Conservation (phyloP, 2,329 filamentous ascomycete genomes). For the Trichoderma sp. region DNA sequence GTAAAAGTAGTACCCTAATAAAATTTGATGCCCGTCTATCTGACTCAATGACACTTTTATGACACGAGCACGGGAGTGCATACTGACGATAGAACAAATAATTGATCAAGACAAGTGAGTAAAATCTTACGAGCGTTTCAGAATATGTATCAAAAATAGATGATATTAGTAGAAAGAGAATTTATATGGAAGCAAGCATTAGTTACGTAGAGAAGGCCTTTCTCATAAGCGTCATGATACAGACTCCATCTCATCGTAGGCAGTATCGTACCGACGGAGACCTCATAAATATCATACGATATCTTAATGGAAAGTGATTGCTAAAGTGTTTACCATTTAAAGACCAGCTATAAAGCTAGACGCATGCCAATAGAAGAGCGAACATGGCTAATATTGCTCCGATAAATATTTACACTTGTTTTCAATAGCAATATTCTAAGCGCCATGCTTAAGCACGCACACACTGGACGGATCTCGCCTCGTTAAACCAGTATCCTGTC, state of each 20-base stretch:
- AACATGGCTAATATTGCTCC: not conserved
- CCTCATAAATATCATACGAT: not conserved
- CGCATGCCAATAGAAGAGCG: too few species aligned
- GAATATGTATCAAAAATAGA: too few species aligned
- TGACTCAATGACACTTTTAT: not conserved
- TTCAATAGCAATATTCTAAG: not conserved
- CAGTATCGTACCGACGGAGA: not conserved
- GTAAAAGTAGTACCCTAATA: too few species aligned
- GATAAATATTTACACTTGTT: not conserved
- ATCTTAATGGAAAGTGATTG: not conserved
- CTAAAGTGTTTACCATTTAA: not conserved
- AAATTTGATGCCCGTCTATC: too few species aligned
- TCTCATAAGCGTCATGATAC: not conserved
- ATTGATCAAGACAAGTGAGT: not conserved
- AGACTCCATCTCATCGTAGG: not conserved
- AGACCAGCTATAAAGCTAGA: not conserved
- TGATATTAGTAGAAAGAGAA: too few species aligned
- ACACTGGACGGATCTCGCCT: not conserved
- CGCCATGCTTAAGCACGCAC: not conserved
- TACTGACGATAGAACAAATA: not conserved
- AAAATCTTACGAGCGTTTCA: too few species aligned
- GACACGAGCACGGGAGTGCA: not conserved
- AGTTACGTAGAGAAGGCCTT: not conserved
- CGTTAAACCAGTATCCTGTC: constrained; percentile 1
- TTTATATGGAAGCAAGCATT: too few species aligned